A percentile compares a stretch with the other conserved stretches of the same genome.
Conservation (phyloP, 2,329 filamentous ascomycete genomes). For the Graphium sp. region DNA sequence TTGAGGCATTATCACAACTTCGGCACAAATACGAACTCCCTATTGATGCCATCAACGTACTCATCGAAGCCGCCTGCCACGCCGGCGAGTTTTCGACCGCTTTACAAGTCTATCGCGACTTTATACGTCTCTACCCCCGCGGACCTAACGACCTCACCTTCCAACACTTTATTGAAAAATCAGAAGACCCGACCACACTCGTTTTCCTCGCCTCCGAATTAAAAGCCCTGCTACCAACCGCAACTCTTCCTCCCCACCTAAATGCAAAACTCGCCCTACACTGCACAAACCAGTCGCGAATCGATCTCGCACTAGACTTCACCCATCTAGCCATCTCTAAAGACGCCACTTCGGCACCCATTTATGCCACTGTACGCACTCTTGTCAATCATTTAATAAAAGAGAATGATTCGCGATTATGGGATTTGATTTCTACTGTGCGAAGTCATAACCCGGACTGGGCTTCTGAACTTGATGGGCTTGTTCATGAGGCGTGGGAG, state of each 20-base stretch:
- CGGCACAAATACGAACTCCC: constrained; percentile 16
- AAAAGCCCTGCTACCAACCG: constrained; percentile 2
- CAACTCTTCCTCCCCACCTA: not conserved
- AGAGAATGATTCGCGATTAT: not conserved
- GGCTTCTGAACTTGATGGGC: not conserved
- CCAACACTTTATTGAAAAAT: constrained; percentile 5
- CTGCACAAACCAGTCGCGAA: too few relatives aligned
- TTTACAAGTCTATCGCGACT: constrained; percentile 6
- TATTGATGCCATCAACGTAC: constrained; percentile 15
- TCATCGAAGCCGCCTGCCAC: constrained; percentile 14
- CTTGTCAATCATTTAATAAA: not conserved
- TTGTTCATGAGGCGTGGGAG: not conserved
- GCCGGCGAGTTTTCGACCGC: constrained; percentile 5
- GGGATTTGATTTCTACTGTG: not conserved
- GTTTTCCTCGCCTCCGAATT: constrained; percentile 4
- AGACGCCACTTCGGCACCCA: too few relatives aligned
- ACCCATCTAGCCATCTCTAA: too few relatives aligned
- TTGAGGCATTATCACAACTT: constrained; percentile 38
- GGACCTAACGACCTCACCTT: constrained; percentile 8
- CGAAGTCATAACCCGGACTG: not conserved
- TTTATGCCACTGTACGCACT: not conserved
- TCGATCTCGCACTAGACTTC: too few relatives aligned
- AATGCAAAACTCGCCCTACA: constrained; percentile 1
- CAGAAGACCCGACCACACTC: constrained; percentile 5
- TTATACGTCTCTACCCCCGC: constrained; percentile 7